Evolutionary conservation across 495 filamentous ascomycete species (phyloP).

Genomic region (Aspergillus nidulans): DNA sequence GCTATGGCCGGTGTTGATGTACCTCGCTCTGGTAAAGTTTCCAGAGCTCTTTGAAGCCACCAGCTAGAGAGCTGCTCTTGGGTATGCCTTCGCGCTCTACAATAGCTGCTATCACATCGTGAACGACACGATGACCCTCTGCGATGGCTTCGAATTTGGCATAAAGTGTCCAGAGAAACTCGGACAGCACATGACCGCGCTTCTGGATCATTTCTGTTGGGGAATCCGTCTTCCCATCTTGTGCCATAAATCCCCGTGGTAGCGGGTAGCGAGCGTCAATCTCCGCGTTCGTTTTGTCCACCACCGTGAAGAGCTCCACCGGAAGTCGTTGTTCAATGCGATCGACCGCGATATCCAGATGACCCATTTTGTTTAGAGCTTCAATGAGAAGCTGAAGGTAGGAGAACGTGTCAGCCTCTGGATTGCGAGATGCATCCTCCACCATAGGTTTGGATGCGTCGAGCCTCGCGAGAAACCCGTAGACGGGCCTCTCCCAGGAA

Average conservation of each 20-base stretch:
- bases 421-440: slow-evolving; percentile 86
- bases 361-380: slow-evolving; percentile 79
- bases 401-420: slow-evolving; percentile 88
- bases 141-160: slow-evolving; percentile 96
- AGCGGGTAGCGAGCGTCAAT: slow-evolving; percentile 84
- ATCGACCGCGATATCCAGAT: slow-evolving; percentile 79
- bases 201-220: slow-evolving; percentile 64
- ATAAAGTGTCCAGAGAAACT: slow-evolving; percentile 87
- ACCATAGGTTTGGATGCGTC: slow-evolving; percentile 68
- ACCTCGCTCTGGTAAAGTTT: slow-evolving; percentile 80
- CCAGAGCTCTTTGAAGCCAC: slow-evolving; percentile 91
- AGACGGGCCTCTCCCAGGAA: slow-evolving; percentile 60
- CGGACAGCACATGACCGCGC: slow-evolving; percentile 76
- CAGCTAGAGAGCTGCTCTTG: slow-evolving; percentile 54
- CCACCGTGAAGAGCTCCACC: slow-evolving; percentile 88
- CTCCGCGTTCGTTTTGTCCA: slow-evolving; percentile 91
- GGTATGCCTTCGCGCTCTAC: slow-evolving; percentile 66
- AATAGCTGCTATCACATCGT: slow-evolving; percentile 82
- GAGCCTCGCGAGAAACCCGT: slow-evolving; percentile 72
- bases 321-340: slow-evolving; percentile 88
- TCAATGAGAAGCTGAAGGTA: slow-evolving; percentile 89
- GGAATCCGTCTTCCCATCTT: slow-evolving; percentile 48
- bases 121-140: slow-evolving; percentile 88
- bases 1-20: neutral
- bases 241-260: slow-evolving; percentile 51